phyloP scores from a whole-genome alignment of 495 filamentous ascomycete species.

The Penicillium roqueforti region DNA sequence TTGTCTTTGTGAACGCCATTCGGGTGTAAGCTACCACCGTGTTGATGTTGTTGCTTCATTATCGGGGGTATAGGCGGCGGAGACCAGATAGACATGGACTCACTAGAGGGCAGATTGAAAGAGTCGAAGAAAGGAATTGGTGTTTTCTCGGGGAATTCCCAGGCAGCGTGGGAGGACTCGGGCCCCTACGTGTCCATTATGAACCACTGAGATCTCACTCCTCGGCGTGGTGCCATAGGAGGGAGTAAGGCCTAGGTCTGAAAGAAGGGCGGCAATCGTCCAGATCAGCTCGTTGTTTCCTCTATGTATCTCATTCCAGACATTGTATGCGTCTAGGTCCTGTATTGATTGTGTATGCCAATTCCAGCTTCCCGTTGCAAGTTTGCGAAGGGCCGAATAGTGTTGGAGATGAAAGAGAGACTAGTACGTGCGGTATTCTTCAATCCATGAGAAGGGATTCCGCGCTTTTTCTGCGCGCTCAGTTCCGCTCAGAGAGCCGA shows the following conservation, averaged over 20 bases:
- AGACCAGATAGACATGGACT: not conserved
- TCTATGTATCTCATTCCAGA: not conserved
- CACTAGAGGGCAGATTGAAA: not conserved
- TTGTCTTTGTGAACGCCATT: not conserved
- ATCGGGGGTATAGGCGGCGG: not conserved
- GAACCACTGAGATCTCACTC: not conserved
- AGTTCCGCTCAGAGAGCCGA: not conserved
- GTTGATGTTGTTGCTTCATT: not conserved
- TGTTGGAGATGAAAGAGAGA: constrained; percentile 9
- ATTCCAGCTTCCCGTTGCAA: not conserved
- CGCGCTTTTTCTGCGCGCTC: not conserved
- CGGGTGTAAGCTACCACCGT: not conserved
- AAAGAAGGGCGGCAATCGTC: not conserved
- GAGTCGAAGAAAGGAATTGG: not conserved
- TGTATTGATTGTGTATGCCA: not conserved
- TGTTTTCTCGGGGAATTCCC: not conserved
- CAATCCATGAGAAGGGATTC: constrained; percentile 7
- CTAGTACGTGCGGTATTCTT: constrained; percentile 15
- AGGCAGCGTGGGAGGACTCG: not conserved
- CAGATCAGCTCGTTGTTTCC: not conserved
- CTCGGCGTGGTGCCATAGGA: not conserved
- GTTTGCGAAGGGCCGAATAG: constrained; percentile 5
- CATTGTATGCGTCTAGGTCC: not conserved
- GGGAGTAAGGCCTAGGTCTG: not conserved
- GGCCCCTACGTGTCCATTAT: not conserved